Percentiles rank a stretch among this genome's conserved stretches.
These are phyloP conservation scores for Teratosphaeria gauchensis DNA, from an alignment of 2,329 filamentous ascomycete species.

Conservation along the genomic window DNA sequence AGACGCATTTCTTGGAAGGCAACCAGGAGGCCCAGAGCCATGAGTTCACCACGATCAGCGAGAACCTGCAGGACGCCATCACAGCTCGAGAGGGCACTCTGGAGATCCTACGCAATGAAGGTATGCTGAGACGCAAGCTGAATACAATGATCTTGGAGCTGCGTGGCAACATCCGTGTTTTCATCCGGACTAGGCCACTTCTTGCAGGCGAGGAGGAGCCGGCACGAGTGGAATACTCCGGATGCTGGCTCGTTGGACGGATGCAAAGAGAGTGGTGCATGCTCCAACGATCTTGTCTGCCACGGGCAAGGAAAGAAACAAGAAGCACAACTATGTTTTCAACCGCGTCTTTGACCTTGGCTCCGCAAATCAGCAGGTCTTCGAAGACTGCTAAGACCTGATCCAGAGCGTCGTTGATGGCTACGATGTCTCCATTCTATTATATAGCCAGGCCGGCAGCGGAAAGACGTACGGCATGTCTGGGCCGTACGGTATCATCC, in stretches of 20 bases:
- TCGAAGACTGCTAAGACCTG: conserved; percentile 91
- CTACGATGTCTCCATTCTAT: conserved; percentile 98
- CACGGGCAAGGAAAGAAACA: conserved; percentile 63
- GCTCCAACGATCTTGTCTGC: conserved; percentile 78
- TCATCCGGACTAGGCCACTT: conserved; percentile 84
- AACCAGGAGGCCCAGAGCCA: conserved; percentile 83
- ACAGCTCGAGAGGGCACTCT: conserved; percentile 59
- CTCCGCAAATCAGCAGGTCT: conserved; percentile 74
- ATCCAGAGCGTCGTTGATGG: conserved; percentile 94
- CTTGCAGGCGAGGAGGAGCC: conserved; percentile 50
- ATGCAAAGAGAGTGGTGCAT: conserved; percentile 71
- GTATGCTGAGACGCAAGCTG: conserved; percentile 78
- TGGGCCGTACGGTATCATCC: conserved; percentile 84
- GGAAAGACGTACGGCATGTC: conserved; percentile 98
- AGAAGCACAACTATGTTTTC: conserved; percentile 79
- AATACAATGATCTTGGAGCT: conserved; percentile 98
- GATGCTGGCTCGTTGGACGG: conserved; percentile 60
- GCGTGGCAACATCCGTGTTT: conserved; percentile 96
- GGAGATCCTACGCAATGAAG: conserved; percentile 80
- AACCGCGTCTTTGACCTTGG: conserved; percentile 80
- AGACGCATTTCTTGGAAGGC: conserved; percentile 82
- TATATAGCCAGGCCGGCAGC: conserved; percentile 93
- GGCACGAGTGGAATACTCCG: conserved; percentile 69
- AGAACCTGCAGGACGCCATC: conserved; percentile 68
- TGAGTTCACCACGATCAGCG: conserved; percentile 72